These are phyloP conservation scores for Ulmus americana DNA, from an alignment of 331 rosid species.

Conservation along the genomic window DNA sequence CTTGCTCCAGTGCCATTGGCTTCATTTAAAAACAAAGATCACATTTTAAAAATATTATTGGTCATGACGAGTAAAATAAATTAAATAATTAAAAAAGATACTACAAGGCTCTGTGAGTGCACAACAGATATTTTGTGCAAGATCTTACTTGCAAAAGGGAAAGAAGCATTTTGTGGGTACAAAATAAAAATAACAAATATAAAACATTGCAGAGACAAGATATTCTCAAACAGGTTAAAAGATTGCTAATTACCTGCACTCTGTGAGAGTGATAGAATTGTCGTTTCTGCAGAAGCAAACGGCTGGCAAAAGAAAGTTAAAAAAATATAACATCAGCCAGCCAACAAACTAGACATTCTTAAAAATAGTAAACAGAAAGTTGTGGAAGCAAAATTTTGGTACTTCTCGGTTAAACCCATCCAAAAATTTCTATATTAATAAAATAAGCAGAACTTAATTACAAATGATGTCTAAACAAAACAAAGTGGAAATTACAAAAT, in stretches of 20 bases:
- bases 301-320: constrained; percentile 44
- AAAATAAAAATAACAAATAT: background rate
- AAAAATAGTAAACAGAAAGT: constrained; percentile 1
- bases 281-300: constrained; percentile 83
- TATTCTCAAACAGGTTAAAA: constrained; percentile 17
- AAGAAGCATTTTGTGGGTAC: background rate
- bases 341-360: constrained; percentile 14
- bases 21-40: constrained; percentile 28
- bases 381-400: background rate
- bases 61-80: background rate
- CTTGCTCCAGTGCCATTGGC: constrained; percentile 91
- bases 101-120: background rate
- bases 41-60: background rate
- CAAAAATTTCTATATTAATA: background rate
- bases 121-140: background rate
- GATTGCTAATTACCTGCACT: constrained; percentile 68
- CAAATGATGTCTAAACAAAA: constrained; percentile 2
- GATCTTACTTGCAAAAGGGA: background rate
- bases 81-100: background rate
- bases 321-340: constrained; percentile 18
- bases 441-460: background rate
- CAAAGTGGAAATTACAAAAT: background rate
- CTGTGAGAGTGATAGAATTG: constrained; percentile 97
- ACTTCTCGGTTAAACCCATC: constrained; percentile 1
- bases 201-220: constrained; percentile 1